Evolutionary conservation across 2,329 filamentous ascomycete genomes (phyloP).

Genomic region (Aspergillus aculeatinus): DNA sequence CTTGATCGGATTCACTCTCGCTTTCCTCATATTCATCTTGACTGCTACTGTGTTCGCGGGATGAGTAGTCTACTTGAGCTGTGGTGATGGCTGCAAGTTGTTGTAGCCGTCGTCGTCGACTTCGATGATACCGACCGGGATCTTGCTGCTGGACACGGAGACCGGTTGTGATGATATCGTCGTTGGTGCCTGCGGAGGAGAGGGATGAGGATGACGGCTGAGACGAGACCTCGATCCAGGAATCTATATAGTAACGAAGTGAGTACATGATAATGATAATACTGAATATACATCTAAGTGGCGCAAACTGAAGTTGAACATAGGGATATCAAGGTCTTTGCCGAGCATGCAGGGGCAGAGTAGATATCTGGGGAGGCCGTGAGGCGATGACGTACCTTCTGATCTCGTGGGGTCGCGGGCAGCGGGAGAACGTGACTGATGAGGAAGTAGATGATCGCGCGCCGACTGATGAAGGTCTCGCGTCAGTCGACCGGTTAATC

Average conservation of each 20-base stretch:
- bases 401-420: constrained; percentile 40
- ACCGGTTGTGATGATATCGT: constrained; percentile 89
- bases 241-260: constrained; percentile 64
- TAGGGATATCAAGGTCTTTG: constrained; percentile 11
- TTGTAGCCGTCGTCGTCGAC: constrained; percentile 49
- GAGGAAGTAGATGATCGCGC: constrained; percentile 21
- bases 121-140: constrained; percentile 55
- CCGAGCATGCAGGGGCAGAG: constrained; percentile 12
- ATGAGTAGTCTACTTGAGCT: constrained; percentile 41
- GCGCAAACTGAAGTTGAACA: constrained; percentile 17
- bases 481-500: constrained; percentile 33
- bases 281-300: constrained; percentile 2
- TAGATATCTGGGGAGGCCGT: constrained; percentile 10
- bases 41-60: constrained; percentile 62
- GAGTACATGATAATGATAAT: constrained; percentile 43
- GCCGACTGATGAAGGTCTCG: constrained; percentile 31
- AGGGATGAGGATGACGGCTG: constrained; percentile 91
- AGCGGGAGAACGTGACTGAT: constrained; percentile 36
- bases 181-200: constrained; percentile 68
- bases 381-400: constrained; percentile 39
- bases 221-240: constrained; percentile 92
- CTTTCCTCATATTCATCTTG: constrained; percentile 95
- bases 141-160: constrained; percentile 68
- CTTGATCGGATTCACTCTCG: constrained; percentile 80
- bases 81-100: constrained; percentile 39